These are phyloP conservation scores for Solanum okadae DNA, from an alignment of 257 asterid species.

Conservation along the genomic window DNA sequence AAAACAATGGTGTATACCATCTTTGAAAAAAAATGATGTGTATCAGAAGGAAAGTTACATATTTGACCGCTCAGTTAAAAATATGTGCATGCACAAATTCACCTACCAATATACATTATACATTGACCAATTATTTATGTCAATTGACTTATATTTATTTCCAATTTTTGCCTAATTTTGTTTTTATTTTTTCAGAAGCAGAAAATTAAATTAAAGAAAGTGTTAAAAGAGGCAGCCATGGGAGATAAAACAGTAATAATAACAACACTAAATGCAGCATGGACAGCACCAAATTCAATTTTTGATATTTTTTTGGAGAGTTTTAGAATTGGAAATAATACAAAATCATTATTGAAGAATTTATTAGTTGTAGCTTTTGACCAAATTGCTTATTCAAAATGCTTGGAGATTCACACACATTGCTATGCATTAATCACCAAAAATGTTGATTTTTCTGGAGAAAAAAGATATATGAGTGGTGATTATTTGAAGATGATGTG, in stretches of 20 bases:
- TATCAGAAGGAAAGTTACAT: no score
- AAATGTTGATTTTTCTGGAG: constrained; percentile 28
- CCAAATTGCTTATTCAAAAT: constrained; percentile 29
- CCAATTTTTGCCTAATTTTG: neutral
- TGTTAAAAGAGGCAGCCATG: constrained; percentile 32
- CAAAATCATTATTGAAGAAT: neutral
- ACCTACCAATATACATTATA: neutral
- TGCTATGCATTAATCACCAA: constrained; percentile 28
- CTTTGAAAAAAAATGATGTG: neutral
- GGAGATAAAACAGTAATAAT: constrained; percentile 34
- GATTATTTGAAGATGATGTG: constrained; percentile 45
- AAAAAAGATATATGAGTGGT: constrained; percentile 27
- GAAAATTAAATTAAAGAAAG: constrained; percentile 7
- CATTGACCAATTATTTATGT: neutral
- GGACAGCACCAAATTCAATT: constrained; percentile 31
- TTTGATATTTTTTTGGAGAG: constrained; percentile 34
- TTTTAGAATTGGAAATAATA: neutral
- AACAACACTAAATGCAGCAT: constrained; percentile 44
- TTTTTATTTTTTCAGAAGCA: neutral
- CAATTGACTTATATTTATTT: neutral
- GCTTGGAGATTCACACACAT: constrained; percentile 17
- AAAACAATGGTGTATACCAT: neutral
- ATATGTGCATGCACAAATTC: neutral
- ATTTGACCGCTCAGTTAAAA: no score
- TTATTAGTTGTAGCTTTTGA: constrained; percentile 42